Percentiles rank a stretch among this genome's conserved stretches.
Evolutionary conservation across 2,329 filamentous ascomycete species (phyloP).

Genomic region (Scedosporium aurantiacum): DNA sequence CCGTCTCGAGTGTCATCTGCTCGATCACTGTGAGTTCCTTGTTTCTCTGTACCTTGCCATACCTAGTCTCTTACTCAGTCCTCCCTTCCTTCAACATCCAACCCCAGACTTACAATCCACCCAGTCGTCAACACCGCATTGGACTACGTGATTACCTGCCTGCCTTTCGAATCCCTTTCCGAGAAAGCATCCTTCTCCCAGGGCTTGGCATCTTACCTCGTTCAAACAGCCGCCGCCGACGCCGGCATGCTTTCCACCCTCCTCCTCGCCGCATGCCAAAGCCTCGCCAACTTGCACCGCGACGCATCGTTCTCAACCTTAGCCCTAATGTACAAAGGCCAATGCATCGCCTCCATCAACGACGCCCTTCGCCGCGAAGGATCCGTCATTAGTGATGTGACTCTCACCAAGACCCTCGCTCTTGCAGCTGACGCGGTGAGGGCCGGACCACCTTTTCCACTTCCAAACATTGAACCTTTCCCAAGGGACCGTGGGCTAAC

Average conservation of each 20-base stretch:
- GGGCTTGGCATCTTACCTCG: conserved; percentile 10
- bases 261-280: conserved; percentile 12
- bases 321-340: conserved; percentile 10
- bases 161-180: not conserved
- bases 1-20: not conserved
- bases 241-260: conserved; percentile 13
- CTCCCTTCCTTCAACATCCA: too few species aligned
- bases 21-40: not conserved
- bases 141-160: not conserved
- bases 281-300: conserved; percentile 8
- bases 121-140: not conserved
- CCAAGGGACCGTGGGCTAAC: not conserved
- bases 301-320: conserved; percentile 3
- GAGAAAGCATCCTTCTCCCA: conserved; percentile 8
- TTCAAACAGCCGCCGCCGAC: conserved; percentile 12
- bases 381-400: conserved; percentile 10
- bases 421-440: not conserved
- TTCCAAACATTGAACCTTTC: not conserved
- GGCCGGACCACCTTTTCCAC: not conserved
- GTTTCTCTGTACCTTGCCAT: too few species aligned
- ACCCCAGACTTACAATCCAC: not conserved
- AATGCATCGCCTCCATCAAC: conserved; percentile 10
- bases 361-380: conserved; percentile 7
- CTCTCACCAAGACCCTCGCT: conserved; percentile 11
- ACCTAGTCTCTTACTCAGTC: too few species aligned